Evolutionary conservation across 1,139 yeast species (phyloP).

Genomic region (Arxiozyma telluris): DNA sequence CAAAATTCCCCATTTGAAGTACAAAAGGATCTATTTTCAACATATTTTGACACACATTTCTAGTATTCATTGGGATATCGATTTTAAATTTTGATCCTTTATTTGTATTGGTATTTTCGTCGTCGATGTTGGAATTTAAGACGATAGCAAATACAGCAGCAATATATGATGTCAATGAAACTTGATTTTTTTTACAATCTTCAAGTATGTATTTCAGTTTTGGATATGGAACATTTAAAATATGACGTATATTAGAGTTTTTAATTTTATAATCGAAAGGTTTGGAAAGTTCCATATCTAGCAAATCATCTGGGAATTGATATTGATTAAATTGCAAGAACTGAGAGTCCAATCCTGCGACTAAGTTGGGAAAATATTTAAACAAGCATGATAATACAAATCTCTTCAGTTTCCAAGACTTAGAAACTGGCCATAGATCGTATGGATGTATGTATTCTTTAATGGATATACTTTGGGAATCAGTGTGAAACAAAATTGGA

Average conservation of each 20-base stretch:
- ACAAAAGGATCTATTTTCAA: conserved; percentile 8
- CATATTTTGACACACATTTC: conserved; percentile 11
- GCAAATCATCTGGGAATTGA: conserved; percentile 13
- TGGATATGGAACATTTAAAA: conserved; percentile 11
- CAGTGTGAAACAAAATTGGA: neutral
- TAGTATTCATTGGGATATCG: conserved; percentile 24
- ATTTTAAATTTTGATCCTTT: conserved; percentile 16
- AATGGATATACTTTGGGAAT: neutral
- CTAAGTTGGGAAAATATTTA: conserved; percentile 9
- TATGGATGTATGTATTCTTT: conserved; percentile 12
- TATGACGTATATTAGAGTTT: conserved; percentile 17
- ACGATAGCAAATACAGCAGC: conserved; percentile 13
- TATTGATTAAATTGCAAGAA: conserved; percentile 16
- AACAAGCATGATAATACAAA: conserved; percentile 9
- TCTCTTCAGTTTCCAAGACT: conserved; percentile 13
- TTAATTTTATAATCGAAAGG: conserved; percentile 8
- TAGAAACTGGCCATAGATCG: conserved; percentile 15
- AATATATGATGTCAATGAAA: conserved; percentile 22
- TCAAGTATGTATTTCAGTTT: conserved; percentile 10
- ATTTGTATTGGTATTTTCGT: conserved; percentile 1
- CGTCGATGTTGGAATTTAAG: conserved; percentile 5
- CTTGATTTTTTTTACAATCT: conserved; percentile 16
- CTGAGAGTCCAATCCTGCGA: conserved; percentile 7
- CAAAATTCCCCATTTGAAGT: conserved; percentile 19
- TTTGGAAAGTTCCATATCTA: conserved; percentile 1